A percentile compares a stretch with the other conserved stretches of the same genome.
Conservation (phyloP, 495 filamentous ascomycete species). For the Jackrogersella multiformis region DNA sequence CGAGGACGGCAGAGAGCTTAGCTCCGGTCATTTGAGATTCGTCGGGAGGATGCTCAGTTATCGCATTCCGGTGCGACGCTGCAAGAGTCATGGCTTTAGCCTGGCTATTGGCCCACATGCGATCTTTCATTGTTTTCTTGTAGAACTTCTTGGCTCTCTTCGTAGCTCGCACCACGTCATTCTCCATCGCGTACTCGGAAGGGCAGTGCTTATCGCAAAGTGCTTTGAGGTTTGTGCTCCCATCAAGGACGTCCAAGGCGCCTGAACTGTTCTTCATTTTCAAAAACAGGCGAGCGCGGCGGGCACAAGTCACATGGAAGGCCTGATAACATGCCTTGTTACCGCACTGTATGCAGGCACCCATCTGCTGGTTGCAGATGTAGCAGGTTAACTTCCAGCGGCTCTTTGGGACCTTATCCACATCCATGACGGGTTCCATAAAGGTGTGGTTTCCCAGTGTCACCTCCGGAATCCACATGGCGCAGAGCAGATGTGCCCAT, state of each 20-base stretch:
- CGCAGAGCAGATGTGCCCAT: slow-evolving; percentile 96
- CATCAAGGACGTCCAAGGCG: slow-evolving; percentile 79
- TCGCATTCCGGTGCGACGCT: slow-evolving; percentile 67
- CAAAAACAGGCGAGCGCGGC: slow-evolving; percentile 85
- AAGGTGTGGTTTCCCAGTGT: slow-evolving; percentile 94
- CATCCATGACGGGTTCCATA: slow-evolving; percentile 98
- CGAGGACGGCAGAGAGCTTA: slow-evolving; percentile 66
- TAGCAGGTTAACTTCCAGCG: slow-evolving; percentile 96
- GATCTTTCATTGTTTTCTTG: slow-evolving; percentile 81
- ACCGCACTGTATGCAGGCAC: slow-evolving; percentile 96
- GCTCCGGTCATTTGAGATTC: slow-evolving; percentile 65
- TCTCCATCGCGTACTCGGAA: slow-evolving; percentile 84
- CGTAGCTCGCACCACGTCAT: slow-evolving; percentile 68
- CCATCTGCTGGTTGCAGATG: slow-evolving; percentile 97
- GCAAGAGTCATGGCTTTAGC: slow-evolving; percentile 82
- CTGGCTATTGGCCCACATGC: slow-evolving; percentile 91
- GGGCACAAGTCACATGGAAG: slow-evolving; percentile 98
- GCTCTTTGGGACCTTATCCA: slow-evolving; percentile 93
- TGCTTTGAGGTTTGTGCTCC: slow-evolving; percentile 84
- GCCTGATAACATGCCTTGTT: slow-evolving; percentile 97
- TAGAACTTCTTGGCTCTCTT: slow-evolving; percentile 76
- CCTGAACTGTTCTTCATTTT: slow-evolving; percentile 96
- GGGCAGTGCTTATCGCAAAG: slow-evolving; percentile 98
- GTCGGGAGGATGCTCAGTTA: slow-evolving; percentile 65
- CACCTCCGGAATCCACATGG: slow-evolving; percentile 98